A percentile compares a stretch with the other conserved stretches of the same genome.
These are phyloP conservation scores for Termitomyces sp. DNA, from an alignment of 768 basidiomycete species.

Conservation along the genomic window DNA sequence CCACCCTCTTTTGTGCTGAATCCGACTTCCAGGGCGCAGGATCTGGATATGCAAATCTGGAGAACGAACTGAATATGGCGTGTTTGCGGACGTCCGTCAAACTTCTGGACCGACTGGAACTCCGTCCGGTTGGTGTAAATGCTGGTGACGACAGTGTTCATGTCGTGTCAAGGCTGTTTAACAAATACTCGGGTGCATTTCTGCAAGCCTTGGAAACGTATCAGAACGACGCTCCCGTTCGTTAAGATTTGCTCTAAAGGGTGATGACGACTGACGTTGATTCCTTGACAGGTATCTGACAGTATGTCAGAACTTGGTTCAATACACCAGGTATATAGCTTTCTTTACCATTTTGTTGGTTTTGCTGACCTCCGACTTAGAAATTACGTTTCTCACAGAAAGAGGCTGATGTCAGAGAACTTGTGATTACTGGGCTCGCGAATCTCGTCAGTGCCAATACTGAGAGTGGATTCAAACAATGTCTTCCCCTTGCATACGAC, in stretches of 20 bases:
- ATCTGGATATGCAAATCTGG: slow-evolving; percentile 29
- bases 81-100: slow-evolving; percentile 72
- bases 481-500: slow-evolving; percentile 74
- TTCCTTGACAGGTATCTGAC: slow-evolving; percentile 36
- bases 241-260: slow-evolving; percentile 6
- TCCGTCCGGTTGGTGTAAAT: slow-evolving; percentile 50
- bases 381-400: slow-evolving; percentile 40
- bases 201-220: slow-evolving; percentile 53
- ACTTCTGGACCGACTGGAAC: slow-evolving; percentile 67
- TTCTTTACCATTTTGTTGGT: neutral
- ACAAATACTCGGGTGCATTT: slow-evolving; percentile 66
- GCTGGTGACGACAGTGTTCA: slow-evolving; percentile 62
- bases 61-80: slow-evolving; percentile 66
- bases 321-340: slow-evolving; percentile 32
- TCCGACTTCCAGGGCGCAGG: slow-evolving; percentile 25
- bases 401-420: slow-evolving; percentile 62
- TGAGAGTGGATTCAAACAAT: slow-evolving; percentile 86
- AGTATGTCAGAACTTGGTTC: slow-evolving; percentile 44
- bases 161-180: slow-evolving; percentile 73
- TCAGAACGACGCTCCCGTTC: slow-evolving; percentile 41
- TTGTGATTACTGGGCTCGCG: slow-evolving; percentile 75
- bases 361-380: slow-evolving; percentile 17
- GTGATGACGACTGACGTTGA: slow-evolving; percentile 1
- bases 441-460: slow-evolving; percentile 81
- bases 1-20: neutral